Percentiles rank a stretch among this genome's conserved stretches.
Conservation (phyloP, 169 alveolate genomes). For the Perkinsus marinus region DNA sequence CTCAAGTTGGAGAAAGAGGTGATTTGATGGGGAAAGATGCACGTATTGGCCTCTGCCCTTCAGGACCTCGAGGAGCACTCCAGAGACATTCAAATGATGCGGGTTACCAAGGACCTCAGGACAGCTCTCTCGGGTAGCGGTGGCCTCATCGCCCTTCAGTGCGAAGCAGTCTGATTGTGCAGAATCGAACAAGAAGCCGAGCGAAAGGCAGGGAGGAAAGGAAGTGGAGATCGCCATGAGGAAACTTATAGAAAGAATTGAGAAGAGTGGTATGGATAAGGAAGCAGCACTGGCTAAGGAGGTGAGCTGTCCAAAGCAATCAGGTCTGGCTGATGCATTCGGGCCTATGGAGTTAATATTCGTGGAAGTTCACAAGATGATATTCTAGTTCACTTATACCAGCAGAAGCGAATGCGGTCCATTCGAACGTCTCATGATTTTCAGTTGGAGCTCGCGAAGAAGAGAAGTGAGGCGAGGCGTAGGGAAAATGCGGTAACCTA, state of each 20-base stretch:
- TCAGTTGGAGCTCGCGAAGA: not conserved
- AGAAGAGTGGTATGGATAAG: not conserved
- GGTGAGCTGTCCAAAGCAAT: not conserved
- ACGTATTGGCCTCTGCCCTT: not conserved
- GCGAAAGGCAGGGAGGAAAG: not conserved
- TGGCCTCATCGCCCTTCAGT: not conserved
- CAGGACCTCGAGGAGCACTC: conserved; percentile 35
- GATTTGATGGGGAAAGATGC: not conserved
- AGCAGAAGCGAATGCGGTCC: not conserved
- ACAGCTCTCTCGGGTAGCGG: conserved; percentile 1
- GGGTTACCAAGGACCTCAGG: conserved; percentile 35
- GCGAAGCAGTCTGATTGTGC: not conserved
- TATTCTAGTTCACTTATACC: no score
- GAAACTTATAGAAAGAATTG: not conserved
- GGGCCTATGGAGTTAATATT: no score
- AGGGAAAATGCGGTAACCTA: not conserved
- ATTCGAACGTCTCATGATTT: not conserved
- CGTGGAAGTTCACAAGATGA: no score
- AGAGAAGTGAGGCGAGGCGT: not conserved
- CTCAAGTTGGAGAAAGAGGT: conserved; percentile 19
- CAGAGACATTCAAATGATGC: conserved; percentile 36
- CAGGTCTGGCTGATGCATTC: no score
- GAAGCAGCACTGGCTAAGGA: not conserved
- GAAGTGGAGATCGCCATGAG: not conserved
- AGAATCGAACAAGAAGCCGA: not conserved